Evolutionary conservation across 192 early-diverging fungal species (phyloP).

Genomic region (Podila verticillata): DNA sequence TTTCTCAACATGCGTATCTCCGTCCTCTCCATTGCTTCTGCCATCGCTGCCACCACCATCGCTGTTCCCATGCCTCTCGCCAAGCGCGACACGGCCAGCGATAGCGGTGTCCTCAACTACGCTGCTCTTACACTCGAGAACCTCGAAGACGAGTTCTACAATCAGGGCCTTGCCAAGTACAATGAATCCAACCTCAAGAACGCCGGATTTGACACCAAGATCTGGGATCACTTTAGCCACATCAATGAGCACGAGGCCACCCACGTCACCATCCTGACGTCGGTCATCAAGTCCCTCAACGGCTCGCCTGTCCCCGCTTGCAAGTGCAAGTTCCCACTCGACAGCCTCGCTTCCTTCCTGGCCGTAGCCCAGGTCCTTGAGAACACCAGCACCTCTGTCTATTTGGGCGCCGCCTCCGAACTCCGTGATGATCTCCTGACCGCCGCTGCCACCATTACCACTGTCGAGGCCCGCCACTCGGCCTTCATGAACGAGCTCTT

Average conservation of each 20-base stretch:
- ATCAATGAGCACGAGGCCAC: constrained; percentile 21
- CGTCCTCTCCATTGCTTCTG: constrained; percentile 11
- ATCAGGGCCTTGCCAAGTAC: constrained; percentile 21
- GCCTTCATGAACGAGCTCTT: constrained; percentile 25
- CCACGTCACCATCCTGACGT: constrained; percentile 30
- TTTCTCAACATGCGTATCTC: constrained; percentile 1
- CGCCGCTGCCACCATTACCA: neutral
- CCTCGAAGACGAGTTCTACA: constrained; percentile 39
- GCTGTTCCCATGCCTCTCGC: neutral
- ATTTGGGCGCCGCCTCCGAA: constrained; percentile 50
- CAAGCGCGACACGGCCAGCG: neutral
- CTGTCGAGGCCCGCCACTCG: constrained; percentile 30
- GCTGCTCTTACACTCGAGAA: constrained; percentile 38
- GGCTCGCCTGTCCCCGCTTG: constrained; percentile 15
- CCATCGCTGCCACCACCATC: neutral
- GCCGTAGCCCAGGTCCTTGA: constrained; percentile 59
- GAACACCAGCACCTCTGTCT: constrained; percentile 59
- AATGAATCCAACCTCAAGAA: constrained; percentile 1
- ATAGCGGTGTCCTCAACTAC: constrained; percentile 13
- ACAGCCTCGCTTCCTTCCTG: constrained; percentile 54
- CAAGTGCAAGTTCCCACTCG: constrained; percentile 35
- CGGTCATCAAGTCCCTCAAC: constrained; percentile 17
- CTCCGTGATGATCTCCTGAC: constrained; percentile 1
- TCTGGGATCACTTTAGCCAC: constrained; percentile 13
- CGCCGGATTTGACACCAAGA: constrained; percentile 15